Evolutionary conservation across 2,329 filamentous ascomycete species (phyloP), one percentile per base, ranked within the genome.

Genomic region (Neopestalotiopsis sp.): DNA sequence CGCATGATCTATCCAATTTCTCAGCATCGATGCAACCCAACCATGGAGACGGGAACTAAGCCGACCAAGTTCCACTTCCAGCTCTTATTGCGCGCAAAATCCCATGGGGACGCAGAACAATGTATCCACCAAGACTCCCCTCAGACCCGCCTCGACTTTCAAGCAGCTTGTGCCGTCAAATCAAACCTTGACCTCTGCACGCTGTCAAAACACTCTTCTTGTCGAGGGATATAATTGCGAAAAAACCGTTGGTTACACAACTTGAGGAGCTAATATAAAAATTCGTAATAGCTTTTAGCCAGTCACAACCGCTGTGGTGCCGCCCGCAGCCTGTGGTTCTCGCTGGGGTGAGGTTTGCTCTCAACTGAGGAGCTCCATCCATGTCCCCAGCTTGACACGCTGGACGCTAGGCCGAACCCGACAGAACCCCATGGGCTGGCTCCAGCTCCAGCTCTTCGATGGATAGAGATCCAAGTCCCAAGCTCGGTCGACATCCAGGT

Each of bases 201-300:
- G 4, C 5, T 17, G 17, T 49, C 45, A n/a, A 53, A 49, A 17
- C 13, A 53, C 6, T n/a, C 20, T 20, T n/a, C n/a, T 53, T 4
- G 45, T 53, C 17, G 3, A 53, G 9, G 17, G 45, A n/a, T 9
- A 9, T 24, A 24, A 53, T n/a, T 38, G 10, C 34, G 10, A n/a
- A 53, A 53, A 20, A 53, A 17, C n/a, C 45, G 45, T 53, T 53
- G 45, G 45, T 53, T 53, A 53, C 45, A 53, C 45, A n/a, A 53
- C 45, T 17, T 53, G 5, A 28, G 17, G 45, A 53, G 45, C 14
- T 53, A 53, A 53, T 20, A 53, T 20, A 53, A 24, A 49, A n/a
- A 20, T 53, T 53, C 17, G 45, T 53, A 17, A 53, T 17, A 53
- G 45, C 45, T 53, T 28, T 53, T 20, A 53, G 45, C 45, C 45